Conservation (phyloP, 2,329 filamentous ascomycete genomes). For the Xenoacremonium recifei region DNA sequence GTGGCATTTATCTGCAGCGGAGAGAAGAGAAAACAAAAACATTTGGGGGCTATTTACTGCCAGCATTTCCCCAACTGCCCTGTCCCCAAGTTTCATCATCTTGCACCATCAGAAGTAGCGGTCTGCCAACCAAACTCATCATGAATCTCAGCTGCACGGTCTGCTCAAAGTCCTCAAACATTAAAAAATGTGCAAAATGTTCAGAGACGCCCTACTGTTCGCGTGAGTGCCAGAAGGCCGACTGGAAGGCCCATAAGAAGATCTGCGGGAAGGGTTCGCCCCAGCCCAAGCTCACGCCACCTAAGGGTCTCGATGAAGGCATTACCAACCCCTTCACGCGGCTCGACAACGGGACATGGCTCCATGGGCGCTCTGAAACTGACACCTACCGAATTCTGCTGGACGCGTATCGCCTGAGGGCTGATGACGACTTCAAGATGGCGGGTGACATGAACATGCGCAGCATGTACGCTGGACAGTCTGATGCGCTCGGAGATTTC, state of each 20-base stretch:
- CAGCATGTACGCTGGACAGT: slow-evolving; percentile 27
- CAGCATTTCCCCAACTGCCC: no score
- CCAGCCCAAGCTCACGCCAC: slow-evolving; percentile 7
- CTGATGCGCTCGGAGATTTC: slow-evolving; percentile 31
- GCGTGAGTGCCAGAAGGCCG: slow-evolving; percentile 47
- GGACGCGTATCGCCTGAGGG: slow-evolving; percentile 47
- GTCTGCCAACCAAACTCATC: no score
- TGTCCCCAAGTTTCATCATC: no score
- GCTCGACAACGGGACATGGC: slow-evolving; percentile 39
- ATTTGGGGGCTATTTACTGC: no score
- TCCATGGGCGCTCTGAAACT: slow-evolving; percentile 41
- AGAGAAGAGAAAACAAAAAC: no score
- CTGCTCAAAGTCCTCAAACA: no score
- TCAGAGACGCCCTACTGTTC: slow-evolving; percentile 48
- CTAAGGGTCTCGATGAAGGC: slow-evolving; percentile 28
- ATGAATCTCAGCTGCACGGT: no score
- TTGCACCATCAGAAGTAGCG: no score
- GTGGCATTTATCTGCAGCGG: no score
- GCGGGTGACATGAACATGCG: slow-evolving; percentile 24
- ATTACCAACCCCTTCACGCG: slow-evolving; percentile 37
- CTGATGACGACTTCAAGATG: slow-evolving; percentile 34
- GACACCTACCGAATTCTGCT: slow-evolving; percentile 47
- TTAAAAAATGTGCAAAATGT: slow-evolving; percentile 49
- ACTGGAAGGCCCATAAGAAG: slow-evolving; percentile 51
- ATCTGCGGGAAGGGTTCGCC: slow-evolving; percentile 32